A percentile compares a stretch with the other conserved stretches of the same genome.
These are phyloP conservation scores for Fusarium odoratissimum DNA, from an alignment of 2,329 filamentous ascomycete species.

Conservation along the genomic window DNA sequence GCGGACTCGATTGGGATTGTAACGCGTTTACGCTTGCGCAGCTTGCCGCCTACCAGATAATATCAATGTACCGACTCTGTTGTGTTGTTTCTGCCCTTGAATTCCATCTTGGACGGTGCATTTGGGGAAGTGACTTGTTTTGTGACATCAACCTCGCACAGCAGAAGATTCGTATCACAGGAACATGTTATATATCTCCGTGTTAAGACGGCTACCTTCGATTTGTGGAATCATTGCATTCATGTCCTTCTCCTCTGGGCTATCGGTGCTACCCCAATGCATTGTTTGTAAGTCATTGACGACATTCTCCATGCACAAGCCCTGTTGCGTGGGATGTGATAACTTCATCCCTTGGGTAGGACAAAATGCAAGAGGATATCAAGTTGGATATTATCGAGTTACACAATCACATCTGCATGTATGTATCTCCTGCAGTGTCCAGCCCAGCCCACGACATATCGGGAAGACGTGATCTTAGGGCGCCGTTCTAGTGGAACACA, in stretches of 20 bases:
- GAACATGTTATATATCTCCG: constrained; percentile 34
- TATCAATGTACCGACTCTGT: background rate
- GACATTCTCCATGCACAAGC: constrained; percentile 23
- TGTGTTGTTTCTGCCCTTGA: constrained; percentile 16
- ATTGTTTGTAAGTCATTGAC: constrained; percentile 22
- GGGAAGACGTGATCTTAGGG: constrained; percentile 10
- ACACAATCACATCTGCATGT: constrained; percentile 30
- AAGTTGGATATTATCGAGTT: constrained; percentile 17
- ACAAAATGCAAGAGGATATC: background rate
- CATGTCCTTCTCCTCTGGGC: constrained; percentile 16
- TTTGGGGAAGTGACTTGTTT: constrained; percentile 13
- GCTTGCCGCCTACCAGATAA: constrained; percentile 1
- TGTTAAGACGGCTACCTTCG: constrained; percentile 17
- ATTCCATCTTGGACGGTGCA: constrained; percentile 25
- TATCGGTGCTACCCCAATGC: constrained; percentile 24
- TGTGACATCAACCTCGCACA: constrained; percentile 27
- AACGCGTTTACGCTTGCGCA: constrained; percentile 41
- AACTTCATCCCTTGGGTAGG: background rate
- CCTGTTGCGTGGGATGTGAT: constrained; percentile 19
- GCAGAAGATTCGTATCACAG: constrained; percentile 19
- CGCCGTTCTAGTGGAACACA: constrained; percentile 29
- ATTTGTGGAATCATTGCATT: constrained; percentile 5
- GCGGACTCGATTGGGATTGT: constrained; percentile 24
- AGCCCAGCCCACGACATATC: constrained; percentile 8
- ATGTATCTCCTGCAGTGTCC: constrained; percentile 34